These are phyloP conservation scores for Nicotiana knightiana DNA, from an alignment of 257 asterid genomes.

Conservation along the genomic window DNA sequence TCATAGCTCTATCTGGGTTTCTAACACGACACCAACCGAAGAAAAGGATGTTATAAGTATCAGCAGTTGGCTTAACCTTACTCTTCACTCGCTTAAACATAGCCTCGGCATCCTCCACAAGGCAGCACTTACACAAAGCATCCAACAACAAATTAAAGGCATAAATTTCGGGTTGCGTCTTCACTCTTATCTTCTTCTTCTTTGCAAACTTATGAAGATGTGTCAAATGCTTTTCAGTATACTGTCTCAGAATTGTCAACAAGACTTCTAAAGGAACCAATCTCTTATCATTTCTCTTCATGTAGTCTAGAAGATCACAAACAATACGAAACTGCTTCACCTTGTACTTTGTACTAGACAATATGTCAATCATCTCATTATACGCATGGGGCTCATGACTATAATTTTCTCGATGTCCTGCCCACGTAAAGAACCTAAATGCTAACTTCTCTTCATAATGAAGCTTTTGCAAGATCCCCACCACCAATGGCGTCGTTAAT, in stretches of 20 bases:
- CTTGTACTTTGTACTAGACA: slow-evolving; percentile 82
- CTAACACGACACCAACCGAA: slow-evolving; percentile 92
- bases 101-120: slow-evolving; percentile 78
- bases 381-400: slow-evolving; percentile 69
- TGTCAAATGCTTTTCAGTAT: slow-evolving; percentile 73
- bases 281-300: slow-evolving; percentile 58
- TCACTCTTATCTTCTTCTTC: slow-evolving; percentile 85
- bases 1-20: slow-evolving; percentile 66
- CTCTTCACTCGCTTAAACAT: slow-evolving; percentile 53
- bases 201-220: slow-evolving; percentile 79
- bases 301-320: slow-evolving; percentile 82
- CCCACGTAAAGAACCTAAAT: slow-evolving; percentile 87
- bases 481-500: slow-evolving; percentile 63
- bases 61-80: slow-evolving; percentile 67
- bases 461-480: slow-evolving; percentile 60
- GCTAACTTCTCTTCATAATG: slow-evolving; percentile 74
- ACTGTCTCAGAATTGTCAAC: slow-evolving; percentile 52
- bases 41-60: slow-evolving; percentile 74
- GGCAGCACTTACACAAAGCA: slow-evolving; percentile 83
- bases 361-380: slow-evolving; percentile 71
- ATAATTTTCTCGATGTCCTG: slow-evolving; percentile 56
- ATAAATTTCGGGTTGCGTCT: slow-evolving; percentile 77
- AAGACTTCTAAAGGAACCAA: slow-evolving; percentile 66
- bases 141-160: slow-evolving; percentile 80
- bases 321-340: slow-evolving; percentile 78